phyloP scores from a whole-genome alignment of 139 green algal species.

The Limnomonas spitsbergensis region DNA sequence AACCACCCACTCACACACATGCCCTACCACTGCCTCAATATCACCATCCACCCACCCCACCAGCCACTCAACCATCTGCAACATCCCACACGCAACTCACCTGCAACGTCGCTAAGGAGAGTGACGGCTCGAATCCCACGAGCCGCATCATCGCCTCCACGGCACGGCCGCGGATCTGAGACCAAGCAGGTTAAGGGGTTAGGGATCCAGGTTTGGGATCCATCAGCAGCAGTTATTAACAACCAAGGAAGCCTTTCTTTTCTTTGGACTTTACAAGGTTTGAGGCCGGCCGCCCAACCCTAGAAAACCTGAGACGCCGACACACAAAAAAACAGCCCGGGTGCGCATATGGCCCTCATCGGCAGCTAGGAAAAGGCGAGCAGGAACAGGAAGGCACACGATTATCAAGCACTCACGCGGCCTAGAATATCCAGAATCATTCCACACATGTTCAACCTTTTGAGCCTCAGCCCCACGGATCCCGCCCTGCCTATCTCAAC shows the following conservation, averaged over 20 bases:
- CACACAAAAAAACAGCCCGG: not conserved
- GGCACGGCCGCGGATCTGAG: conserved; percentile 1
- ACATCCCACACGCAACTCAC: not conserved
- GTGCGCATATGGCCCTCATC: not conserved
- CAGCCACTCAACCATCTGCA: not conserved
- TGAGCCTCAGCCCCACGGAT: too few species aligned
- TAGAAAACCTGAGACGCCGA: not conserved
- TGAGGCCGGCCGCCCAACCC: not conserved
- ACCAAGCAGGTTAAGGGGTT: not conserved
- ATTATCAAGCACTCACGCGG: too few species aligned
- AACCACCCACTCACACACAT: not conserved
- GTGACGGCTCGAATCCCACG: not conserved
- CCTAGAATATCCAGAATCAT: too few species aligned
- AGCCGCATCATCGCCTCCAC: conserved; percentile 7
- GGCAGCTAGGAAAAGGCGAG: not conserved
- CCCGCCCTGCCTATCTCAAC: too few species aligned
- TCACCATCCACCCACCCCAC: not conserved
- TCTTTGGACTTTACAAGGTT: too few species aligned
- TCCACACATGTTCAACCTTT: too few species aligned
- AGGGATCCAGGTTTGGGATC: not conserved
- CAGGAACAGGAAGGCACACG: too few species aligned
- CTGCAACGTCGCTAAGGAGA: not conserved
- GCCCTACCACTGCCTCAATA: not conserved
- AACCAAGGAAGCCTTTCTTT: not conserved
- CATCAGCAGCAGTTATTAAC: not conserved